These are phyloP conservation scores for Garcia nutans DNA, from an alignment of 345 rosid genomes.

Conservation along the genomic window DNA sequence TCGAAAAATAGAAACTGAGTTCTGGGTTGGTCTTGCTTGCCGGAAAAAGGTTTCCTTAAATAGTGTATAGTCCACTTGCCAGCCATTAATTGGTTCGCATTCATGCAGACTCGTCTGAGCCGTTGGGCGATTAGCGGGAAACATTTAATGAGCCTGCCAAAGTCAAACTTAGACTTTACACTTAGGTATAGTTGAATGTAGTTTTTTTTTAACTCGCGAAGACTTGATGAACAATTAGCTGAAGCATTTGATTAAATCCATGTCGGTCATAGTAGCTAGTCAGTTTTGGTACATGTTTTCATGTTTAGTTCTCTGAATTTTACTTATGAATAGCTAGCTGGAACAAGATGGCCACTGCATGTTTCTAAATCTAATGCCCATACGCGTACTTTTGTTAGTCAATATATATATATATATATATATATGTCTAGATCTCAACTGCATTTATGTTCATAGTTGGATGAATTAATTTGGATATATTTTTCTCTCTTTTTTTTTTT, in stretches of 20 bases:
- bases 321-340: neutral
- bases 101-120: constrained; percentile 31
- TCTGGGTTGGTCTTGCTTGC: constrained; percentile 1
- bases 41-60: neutral
- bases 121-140: constrained; percentile 38
- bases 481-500: too few species aligned
- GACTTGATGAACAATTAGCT: too few species aligned
- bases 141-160: constrained; percentile 12
- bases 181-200: neutral
- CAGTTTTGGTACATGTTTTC: neutral
- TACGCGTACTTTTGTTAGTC: neutral
- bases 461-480: neutral
- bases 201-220: too few species aligned
- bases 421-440: neutral
- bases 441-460: neutral
- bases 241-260: neutral
- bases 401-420: too few species aligned
- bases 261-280: neutral
- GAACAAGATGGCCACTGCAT: neutral
- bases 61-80: constrained; percentile 15
- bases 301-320: too few species aligned
- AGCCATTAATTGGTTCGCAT: constrained; percentile 25
- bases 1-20: neutral
- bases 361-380: neutral
- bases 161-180: too few species aligned